These are phyloP conservation scores for Psidium friedrichsthalianum DNA, from an alignment of 345 rosid genomes.

Conservation along the genomic window DNA sequence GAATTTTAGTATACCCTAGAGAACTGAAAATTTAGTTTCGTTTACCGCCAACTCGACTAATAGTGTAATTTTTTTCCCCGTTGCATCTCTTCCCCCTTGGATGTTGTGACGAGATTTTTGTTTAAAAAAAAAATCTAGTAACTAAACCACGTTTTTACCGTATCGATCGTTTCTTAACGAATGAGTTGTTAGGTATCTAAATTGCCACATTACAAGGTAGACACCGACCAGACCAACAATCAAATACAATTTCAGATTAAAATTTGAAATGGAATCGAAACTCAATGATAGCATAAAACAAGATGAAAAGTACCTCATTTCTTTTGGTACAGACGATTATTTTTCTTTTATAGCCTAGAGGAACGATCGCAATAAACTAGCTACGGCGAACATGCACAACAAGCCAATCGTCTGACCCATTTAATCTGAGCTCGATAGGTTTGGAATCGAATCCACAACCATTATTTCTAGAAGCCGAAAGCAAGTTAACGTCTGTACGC, in stretches of 20 bases:
- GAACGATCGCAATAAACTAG: too few relatives aligned
- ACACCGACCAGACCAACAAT: not conserved
- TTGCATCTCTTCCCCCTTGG: not conserved
- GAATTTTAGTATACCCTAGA: not conserved
- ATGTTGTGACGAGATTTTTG: not conserved
- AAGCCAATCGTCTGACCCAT: too few relatives aligned
- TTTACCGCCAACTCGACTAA: not conserved
- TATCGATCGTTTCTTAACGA: not conserved
- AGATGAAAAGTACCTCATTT: too few relatives aligned
- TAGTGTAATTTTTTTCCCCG: not conserved
- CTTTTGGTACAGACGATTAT: too few relatives aligned
- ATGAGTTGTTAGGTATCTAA: not conserved
- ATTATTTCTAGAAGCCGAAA: too few relatives aligned
- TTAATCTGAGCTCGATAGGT: too few relatives aligned
- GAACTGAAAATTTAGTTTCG: not conserved
- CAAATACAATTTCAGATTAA: not conserved
- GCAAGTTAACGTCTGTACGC: too few relatives aligned
- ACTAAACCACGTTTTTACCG: not conserved
- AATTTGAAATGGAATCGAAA: too few relatives aligned
- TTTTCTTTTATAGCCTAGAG: too few relatives aligned
- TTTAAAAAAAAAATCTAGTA: not conserved
- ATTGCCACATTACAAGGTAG: not conserved
- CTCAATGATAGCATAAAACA: too few relatives aligned
- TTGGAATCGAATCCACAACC: too few relatives aligned
- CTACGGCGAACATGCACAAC: too few relatives aligned